Conservation (phyloP, 1,284 basidiomycete species). For the Tylopilus sp. region DNA sequence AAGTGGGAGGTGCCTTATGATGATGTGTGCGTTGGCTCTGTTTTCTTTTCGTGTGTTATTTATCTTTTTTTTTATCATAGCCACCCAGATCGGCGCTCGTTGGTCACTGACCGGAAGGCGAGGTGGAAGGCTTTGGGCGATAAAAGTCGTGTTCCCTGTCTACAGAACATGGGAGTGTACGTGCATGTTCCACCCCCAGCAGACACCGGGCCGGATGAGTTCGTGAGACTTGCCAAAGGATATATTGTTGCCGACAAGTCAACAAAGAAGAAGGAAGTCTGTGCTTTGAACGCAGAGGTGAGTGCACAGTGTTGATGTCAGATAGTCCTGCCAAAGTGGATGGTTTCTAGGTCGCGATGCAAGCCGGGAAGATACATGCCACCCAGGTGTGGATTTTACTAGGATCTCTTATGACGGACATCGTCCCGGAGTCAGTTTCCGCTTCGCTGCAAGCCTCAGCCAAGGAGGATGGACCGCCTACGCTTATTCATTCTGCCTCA, state of each 20-base stretch:
- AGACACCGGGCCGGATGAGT: conserved; percentile 41
- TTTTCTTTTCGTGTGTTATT: background rate
- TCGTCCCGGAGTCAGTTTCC: conserved; percentile 36
- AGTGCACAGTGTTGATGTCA: conserved; percentile 5
- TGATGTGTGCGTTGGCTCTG: conserved; percentile 61
- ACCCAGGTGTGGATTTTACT: conserved; percentile 72
- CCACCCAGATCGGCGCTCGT: conserved; percentile 45
- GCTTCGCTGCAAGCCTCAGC: conserved; percentile 30
- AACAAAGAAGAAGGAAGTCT: conserved; percentile 40
- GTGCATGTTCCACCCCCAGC: conserved; percentile 18
- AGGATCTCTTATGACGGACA: conserved; percentile 51
- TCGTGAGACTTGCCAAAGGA: conserved; percentile 61
- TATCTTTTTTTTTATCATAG: conserved; percentile 33
- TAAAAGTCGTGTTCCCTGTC: conserved; percentile 40
- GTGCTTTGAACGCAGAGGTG: conserved; percentile 54
- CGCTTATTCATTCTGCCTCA: conserved; percentile 40
- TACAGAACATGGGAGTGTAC: conserved; percentile 57
- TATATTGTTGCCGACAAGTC: conserved; percentile 60
- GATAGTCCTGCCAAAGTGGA: background rate
- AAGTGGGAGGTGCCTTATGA: conserved; percentile 80
- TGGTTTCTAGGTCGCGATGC: conserved; percentile 51
- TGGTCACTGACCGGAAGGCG: conserved; percentile 37
- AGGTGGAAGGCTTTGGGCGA: conserved; percentile 54
- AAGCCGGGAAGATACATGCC: conserved; percentile 56
- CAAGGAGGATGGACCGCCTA: conserved; percentile 15